Conservation (phyloP, 139 green algal genomes). For the Auxenochlorella pyrenoidosa region DNA sequence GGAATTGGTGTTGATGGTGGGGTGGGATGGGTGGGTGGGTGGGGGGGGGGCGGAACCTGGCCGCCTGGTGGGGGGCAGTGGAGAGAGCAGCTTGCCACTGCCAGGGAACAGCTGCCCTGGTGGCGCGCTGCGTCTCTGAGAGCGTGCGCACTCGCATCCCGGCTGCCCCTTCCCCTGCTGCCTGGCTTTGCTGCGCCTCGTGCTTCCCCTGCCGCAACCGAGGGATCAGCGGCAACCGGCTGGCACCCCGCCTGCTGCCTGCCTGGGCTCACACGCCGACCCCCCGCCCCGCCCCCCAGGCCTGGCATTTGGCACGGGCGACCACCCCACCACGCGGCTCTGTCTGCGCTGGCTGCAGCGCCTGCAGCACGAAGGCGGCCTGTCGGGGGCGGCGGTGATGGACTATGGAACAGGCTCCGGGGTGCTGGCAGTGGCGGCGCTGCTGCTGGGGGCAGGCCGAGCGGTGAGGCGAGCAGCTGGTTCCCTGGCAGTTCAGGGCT, state of each 20-base stretch:
- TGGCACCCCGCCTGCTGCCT: too few species aligned
- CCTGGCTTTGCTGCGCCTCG: not conserved
- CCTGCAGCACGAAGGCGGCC: constrained; percentile 17
- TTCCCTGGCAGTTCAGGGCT: not conserved
- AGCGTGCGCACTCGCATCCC: too few species aligned
- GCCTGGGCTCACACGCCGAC: not conserved
- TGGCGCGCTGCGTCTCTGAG: too few species aligned
- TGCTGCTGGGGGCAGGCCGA: constrained; percentile 66
- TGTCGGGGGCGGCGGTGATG: constrained; percentile 44
- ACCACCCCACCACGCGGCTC: constrained; percentile 91
- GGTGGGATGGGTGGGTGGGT: too few species aligned
- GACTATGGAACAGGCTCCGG: constrained; percentile 80
- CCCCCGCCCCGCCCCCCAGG: constrained; percentile 49
- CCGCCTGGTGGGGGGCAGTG: too few species aligned
- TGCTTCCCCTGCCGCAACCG: too few species aligned
- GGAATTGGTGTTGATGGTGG: too few species aligned
- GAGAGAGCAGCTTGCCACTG: too few species aligned
- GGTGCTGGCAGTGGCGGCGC: constrained; percentile 80
- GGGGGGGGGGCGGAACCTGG: too few species aligned
- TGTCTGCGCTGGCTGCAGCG: constrained; percentile 73
- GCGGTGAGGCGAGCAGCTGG: constrained; percentile 46
- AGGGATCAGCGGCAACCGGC: too few species aligned
- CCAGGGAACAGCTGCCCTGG: too few species aligned
- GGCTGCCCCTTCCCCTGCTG: not conserved
- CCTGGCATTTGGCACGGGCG: constrained; percentile 91